Evolutionary conservation across 106 monocot species (phyloP), one percentile per base, ranked within the genome.

Genomic region (Dendrobium chrysotoxum): DNA sequence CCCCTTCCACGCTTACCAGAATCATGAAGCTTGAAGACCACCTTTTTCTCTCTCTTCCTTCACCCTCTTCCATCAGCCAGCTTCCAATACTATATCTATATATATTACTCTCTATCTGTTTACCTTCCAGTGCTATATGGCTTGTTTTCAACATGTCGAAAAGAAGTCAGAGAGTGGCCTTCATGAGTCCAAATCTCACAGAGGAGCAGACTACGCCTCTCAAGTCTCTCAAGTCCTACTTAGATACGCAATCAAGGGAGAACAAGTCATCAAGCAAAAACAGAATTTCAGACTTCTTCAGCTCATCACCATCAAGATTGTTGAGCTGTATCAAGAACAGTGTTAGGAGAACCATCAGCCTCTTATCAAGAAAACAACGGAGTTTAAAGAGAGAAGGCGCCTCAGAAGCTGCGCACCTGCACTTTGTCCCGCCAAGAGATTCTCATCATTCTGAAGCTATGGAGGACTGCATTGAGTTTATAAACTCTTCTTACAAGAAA

Each of bases 391-490:
- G 50, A 50, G 50, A 50, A 15, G 13, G 50, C 13, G 13, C 15
- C 50, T 15, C 11, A 50, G 50, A 50, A 50, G 15, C 50, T 50
- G 50, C 13, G 50, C 50, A 15, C 50, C 13, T 15, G 11, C 70
- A 35, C 70, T 78, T 78, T n/a, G 70, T 65, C 53, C 68, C 81
- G 74, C 81, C 76, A 0, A 53, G 44, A 53, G 87, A 87, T 20
- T 61, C 83, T 50, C 80, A 87, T 65, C 75, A 76, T 21, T 77
- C 65, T n/a, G 81, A 87, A 53, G 83, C 83, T 47, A 72, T 87
- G 44, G 87, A 87, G 35, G 84, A 87, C 67, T 84, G 87, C 74
- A 87, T 87, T 20, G 77, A 80, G 78, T 87, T 84, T 80, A 78
- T 87, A 74, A 84, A 87, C 80, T 80, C 86, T 58, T 84, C 87